phyloP scores from a whole-genome alignment of 2,329 filamentous ascomycete species.

The Grosmannia clavigera region DNA sequence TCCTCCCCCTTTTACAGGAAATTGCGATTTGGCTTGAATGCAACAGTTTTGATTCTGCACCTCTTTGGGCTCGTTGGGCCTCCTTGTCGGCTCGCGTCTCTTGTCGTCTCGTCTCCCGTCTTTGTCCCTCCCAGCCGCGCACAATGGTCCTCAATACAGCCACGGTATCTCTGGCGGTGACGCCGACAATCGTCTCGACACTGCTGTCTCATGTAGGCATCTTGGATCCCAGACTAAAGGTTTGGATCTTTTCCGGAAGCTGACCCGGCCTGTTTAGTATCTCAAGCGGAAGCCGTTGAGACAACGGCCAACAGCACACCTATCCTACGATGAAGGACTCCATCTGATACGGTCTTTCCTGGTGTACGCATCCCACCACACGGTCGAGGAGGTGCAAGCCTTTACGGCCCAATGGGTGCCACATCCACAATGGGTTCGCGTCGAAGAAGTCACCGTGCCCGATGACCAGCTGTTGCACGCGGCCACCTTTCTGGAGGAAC shows the following conservation, averaged over 20 bases:
- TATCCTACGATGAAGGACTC: conserved; percentile 90
- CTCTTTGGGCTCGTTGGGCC: background rate
- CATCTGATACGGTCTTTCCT: conserved; percentile 80
- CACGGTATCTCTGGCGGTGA: conserved; percentile 69
- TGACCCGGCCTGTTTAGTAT: conserved; percentile 42
- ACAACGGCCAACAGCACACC: conserved; percentile 74
- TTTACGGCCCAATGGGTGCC: conserved; percentile 92
- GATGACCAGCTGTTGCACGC: conserved; percentile 51
- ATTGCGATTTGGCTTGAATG: background rate
- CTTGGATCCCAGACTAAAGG: background rate
- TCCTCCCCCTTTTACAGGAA: background rate
- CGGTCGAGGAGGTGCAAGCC: conserved; percentile 82
- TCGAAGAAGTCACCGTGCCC: conserved; percentile 56
- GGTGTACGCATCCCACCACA: conserved; percentile 71
- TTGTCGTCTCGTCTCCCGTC: background rate
- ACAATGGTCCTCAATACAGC: conserved; percentile 52
- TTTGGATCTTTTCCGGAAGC: background rate
- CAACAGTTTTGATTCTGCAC: background rate
- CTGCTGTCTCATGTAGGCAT: conserved; percentile 71
- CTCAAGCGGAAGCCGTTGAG: conserved; percentile 63
- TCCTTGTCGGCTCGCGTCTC: background rate
- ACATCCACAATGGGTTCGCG: conserved; percentile 74
- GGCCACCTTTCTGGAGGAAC: conserved; percentile 53
- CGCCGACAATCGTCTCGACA: conserved; percentile 77
- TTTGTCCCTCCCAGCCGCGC: background rate